Base-by-base conservation (phyloP, 1,284 basidiomycete species). In the Dichomitus squalens region DNA sequence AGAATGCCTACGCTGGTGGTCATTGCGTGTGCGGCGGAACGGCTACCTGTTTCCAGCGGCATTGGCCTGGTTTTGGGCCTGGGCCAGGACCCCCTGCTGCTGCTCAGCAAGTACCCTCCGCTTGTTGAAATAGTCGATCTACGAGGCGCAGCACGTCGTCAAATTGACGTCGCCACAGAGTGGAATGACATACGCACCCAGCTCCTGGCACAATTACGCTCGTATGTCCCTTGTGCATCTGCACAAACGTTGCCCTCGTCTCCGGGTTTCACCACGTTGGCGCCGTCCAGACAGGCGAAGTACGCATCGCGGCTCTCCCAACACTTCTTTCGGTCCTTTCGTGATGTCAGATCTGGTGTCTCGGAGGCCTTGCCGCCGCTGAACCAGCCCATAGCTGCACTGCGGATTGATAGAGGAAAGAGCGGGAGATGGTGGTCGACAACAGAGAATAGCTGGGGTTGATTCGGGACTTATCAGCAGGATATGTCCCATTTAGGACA, bases 91-190 rank as follows among this genome's bases (percentile, higher is more conserved):
- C 48, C 84, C 82, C 64, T 86, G 87, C 71, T 91, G 89, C 54
- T 84, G 83, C 59, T 88, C 88, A 16, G 82, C 87, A 54, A 92
- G 81, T 27, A 91, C 81, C 51, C 91, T 79, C 35, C 90, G 82
- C 68, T 90, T 88, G 75, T 93, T 92, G 67, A 93, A 93, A 69
- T 93, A 93, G 33, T 88, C 87, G 66, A 93, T 85, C 92, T 93
- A 61, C 36, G 41, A 4, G 29, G 25, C 14, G 41, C 16, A 23
- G 18, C 25, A 35, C 47, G 49, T 9, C 20, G 4, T 31, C 1
- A 21, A n/a, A 25, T 34, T 21, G 35, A 34, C 7, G 12, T 25
- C 12, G 23, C 4, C 5, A 20, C 4, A n/a, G 12, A 21, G 14
- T 25, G 8, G 20, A 25, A 18, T 38, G 31, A 8, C 29, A 25